These are phyloP conservation scores for Talaromyces sp. DNA, from an alignment of 2,329 filamentous ascomycete genomes.

Conservation along the genomic window DNA sequence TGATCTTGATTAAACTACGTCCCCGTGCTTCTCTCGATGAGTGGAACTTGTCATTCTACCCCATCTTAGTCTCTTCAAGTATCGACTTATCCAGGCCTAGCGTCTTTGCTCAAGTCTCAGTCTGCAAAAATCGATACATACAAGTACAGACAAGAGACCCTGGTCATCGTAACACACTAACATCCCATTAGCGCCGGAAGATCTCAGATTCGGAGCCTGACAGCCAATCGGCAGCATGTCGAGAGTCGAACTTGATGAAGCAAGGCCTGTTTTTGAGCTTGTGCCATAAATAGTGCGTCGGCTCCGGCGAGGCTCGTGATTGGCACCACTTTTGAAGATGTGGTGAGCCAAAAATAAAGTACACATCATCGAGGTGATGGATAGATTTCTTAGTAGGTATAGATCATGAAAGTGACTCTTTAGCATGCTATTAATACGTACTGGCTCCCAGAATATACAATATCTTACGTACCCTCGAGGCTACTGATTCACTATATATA, in stretches of 20 bases:
- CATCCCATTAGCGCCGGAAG: constrained; percentile 5
- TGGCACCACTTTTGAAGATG: neutral
- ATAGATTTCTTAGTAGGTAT: neutral
- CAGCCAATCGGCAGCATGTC: constrained; percentile 8
- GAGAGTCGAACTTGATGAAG: neutral
- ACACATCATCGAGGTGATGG: neutral
- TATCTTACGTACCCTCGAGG: neutral
- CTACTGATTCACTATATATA: neutral
- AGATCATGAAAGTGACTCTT: neutral
- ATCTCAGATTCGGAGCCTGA: neutral
- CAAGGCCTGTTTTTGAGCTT: neutral
- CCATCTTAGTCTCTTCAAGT: neutral
- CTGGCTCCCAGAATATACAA: neutral
- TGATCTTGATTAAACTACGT: neutral
- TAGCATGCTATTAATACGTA: neutral
- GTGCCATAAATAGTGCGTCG: neutral
- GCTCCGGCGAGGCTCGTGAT: neutral
- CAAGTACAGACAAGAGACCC: neutral
- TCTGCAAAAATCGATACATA: neutral
- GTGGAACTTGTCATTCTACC: neutral
- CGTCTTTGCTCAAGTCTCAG: neutral
- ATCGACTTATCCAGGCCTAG: neutral
- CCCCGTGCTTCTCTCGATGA: neutral
- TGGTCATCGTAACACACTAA: constrained; percentile 1
- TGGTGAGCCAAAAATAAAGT: neutral